Percentiles rank a stretch among this genome's conserved stretches.
Conservation (phyloP, 225 moss, liverwort and hornwort genomes). For the Climacium dendroides region DNA sequence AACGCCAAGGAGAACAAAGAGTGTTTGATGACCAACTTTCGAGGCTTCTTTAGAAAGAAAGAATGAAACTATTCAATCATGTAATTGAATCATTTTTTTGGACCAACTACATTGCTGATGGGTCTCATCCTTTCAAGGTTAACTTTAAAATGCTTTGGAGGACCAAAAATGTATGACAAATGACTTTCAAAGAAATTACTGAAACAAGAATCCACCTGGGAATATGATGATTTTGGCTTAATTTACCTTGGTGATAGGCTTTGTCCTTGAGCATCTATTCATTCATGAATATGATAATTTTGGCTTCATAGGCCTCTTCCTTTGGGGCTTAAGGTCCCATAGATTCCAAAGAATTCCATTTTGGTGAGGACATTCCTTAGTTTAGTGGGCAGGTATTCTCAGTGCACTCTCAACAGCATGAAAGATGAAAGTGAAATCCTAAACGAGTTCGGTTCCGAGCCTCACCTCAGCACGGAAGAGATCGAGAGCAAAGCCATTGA, state of each 20-base stretch:
- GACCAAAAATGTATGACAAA: too few relatives aligned
- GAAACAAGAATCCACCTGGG: background rate
- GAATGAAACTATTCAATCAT: background rate
- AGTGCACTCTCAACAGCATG: background rate
- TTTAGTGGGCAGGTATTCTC: background rate
- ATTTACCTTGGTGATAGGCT: background rate
- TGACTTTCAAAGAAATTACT: background rate
- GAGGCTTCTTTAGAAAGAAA: background rate
- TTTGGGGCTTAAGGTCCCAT: background rate
- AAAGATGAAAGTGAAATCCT: background rate
- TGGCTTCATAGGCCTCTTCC: background rate
- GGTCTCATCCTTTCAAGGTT: background rate
- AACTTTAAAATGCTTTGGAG: background rate
- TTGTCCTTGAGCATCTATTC: background rate
- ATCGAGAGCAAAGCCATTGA: conserved; percentile 87
- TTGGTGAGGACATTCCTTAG: background rate
- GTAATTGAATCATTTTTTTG: background rate
- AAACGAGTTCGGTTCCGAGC: background rate
- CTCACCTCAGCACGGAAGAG: conserved; percentile 84
- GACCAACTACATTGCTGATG: background rate
- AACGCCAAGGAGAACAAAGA: background rate
- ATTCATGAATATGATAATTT: background rate
- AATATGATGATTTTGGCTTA: background rate
- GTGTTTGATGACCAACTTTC: background rate
- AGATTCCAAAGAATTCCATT: background rate